Base-by-base conservation (phyloP, 306 rosid species). In the Luffa aegyptiaca region DNA sequence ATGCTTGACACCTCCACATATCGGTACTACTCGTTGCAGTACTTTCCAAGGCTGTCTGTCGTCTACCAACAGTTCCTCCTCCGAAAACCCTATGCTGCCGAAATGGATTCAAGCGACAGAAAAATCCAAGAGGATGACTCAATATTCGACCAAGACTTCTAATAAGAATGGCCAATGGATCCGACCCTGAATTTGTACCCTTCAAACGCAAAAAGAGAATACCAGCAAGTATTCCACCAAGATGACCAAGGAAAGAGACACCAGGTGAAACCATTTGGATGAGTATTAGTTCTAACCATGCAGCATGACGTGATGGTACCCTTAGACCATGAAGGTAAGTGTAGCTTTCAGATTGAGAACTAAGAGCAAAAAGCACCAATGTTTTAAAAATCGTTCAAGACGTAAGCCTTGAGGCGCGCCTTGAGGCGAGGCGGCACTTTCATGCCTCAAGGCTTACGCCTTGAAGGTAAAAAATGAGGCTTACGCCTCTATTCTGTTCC, bases 171-270 rank as follows among this genome's bases (percentile, higher is more conserved):
- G 84, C 56, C 33, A 94, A 76, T 0, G 92, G 90, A 45, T 89
- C 83, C 2, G 92, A 81, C 3, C 97, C 93, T 0, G 89, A 87
- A 84, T 71, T 84, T 2, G 35, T 17, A 10, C 88, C 49, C 81
- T 85, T 92, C 82, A 92, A 11, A 33, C 80, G 79, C 5, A 95
- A 56, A 82, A 88, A 95, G 45, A 92, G 80, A 65, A 95, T 53
- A 17, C 97, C 98, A 1, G 97, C 97, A 1, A 95, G 93, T 69
- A 95, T 88, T 14, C 97, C 98, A 68, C 97, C 95, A 3, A 95
- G 86, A 77, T 95, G 98, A 6, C 98, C 97, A 0, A 91, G 82
- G 70, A 95, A 95, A 6, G 98, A 95, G 70, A 88, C 97, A 18
- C 91, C 92, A 2, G 98, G 98, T 1, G 93, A 89, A 61, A 90